Conservation (phyloP, 805 yeast genomes). For the Ogataea populi-albae region DNA sequence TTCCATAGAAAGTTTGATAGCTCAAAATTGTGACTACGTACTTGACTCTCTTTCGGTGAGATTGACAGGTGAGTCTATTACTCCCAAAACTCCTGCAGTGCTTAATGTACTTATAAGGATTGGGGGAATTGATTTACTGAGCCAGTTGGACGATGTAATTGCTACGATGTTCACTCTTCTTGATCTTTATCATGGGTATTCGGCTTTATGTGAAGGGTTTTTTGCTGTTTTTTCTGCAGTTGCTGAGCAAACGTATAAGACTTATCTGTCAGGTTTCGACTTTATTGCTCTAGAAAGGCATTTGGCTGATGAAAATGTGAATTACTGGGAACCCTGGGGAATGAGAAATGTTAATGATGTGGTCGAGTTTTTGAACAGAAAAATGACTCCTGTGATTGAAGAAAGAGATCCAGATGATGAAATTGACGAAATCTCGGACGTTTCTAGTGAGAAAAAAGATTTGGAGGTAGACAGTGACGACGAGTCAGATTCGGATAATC, state of each 20-base stretch:
- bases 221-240: conserved; percentile 67
- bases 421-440: conserved; percentile 15
- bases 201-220: conserved; percentile 66
- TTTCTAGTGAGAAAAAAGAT: conserved; percentile 21
- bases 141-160: conserved; percentile 69
- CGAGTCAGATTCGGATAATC: conserved; percentile 37
- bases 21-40: conserved; percentile 74
- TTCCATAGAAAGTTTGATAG: conserved; percentile 53
- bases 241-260: conserved; percentile 43
- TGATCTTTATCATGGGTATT: conserved; percentile 84
- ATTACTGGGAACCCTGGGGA: conserved; percentile 58
- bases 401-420: conserved; percentile 18
- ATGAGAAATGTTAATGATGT: conserved; percentile 44
- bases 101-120: conserved; percentile 65
- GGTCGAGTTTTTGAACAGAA: conserved; percentile 40
- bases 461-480: conserved; percentile 34
- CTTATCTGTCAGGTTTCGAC: conserved; percentile 34
- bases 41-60: conserved; percentile 73
- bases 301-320: conserved; percentile 22
- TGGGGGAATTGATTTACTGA: conserved; percentile 64
- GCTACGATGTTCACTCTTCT: conserved; percentile 66
- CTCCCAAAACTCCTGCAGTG: conserved; percentile 71
- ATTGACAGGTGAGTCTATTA: conserved; percentile 65
- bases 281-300: conserved; percentile 19
- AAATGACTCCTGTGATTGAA: conserved; percentile 27